These are phyloP conservation scores for Pleurozium schreberi DNA, from an alignment of 225 moss, liverwort and hornwort species.

Conservation along the genomic window DNA sequence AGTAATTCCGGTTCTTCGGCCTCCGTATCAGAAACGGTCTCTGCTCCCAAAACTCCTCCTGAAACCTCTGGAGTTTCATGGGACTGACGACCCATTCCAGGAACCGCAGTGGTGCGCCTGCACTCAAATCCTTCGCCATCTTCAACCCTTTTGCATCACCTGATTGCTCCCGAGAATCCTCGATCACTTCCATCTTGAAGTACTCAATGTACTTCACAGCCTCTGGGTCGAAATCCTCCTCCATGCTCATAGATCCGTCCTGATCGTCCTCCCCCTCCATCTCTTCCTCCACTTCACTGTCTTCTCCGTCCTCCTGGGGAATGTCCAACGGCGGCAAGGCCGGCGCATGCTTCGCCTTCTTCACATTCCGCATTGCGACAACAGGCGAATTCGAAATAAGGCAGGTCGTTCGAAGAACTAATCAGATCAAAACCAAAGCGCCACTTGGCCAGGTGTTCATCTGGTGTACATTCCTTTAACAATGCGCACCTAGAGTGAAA, in stretches of 20 bases:
- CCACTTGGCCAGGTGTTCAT: background rate
- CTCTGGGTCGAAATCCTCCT: conserved; percentile 64
- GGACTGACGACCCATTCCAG: conserved; percentile 75
- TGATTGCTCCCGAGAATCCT: conserved; percentile 29
- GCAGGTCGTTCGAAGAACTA: background rate
- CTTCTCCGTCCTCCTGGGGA: conserved; percentile 2
- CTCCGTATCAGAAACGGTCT: conserved; percentile 73
- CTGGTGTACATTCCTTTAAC: background rate
- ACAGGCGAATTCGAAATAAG: background rate
- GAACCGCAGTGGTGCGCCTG: conserved; percentile 52
- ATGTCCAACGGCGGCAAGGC: background rate
- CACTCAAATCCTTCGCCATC: conserved; percentile 48
- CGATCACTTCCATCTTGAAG: conserved; percentile 58
- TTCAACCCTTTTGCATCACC: conserved; percentile 48
- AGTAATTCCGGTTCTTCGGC: conserved; percentile 49
- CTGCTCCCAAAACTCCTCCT: conserved; percentile 69
- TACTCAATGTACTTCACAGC: conserved; percentile 54
- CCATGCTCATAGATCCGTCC: conserved; percentile 16
- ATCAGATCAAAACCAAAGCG: background rate
- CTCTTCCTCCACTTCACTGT: conserved; percentile 25
- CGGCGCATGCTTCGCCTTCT: conserved; percentile 39
- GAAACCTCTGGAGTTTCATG: conserved; percentile 44
- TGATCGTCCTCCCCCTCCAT: conserved; percentile 29
- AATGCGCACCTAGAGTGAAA: background rate
- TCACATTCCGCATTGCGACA: conserved; percentile 32